Evolutionary conservation across 805 yeast species (phyloP).

Genomic region (Metschnikowia matae): DNA sequence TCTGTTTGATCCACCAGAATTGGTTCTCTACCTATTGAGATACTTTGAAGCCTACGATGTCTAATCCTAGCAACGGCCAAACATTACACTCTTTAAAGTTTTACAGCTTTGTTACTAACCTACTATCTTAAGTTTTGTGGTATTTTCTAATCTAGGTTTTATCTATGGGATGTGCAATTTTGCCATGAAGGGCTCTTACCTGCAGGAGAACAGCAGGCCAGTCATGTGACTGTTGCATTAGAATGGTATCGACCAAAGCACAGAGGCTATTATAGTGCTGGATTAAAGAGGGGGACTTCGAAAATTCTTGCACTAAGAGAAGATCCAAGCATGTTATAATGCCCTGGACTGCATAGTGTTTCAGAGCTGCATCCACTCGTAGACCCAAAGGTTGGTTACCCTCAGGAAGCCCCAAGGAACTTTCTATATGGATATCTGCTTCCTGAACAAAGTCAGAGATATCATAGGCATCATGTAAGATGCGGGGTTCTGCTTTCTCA

Average conservation of each 20-base stretch:
- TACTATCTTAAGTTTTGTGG: too few species aligned
- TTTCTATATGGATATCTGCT: background rate
- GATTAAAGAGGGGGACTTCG: background rate
- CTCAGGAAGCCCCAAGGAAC: slow-evolving; percentile 8
- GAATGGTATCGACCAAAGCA: slow-evolving; percentile 11
- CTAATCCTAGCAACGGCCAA: too few species aligned
- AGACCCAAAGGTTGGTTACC: slow-evolving; percentile 6
- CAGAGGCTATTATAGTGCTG: slow-evolving; percentile 1
- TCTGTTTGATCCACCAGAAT: too few species aligned
- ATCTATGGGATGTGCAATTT: background rate
- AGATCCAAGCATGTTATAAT: slow-evolving; percentile 11
- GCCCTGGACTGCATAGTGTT: slow-evolving; percentile 14
- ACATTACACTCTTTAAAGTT: too few species aligned
- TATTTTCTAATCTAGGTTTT: too few species aligned
- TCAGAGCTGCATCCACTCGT: slow-evolving; percentile 12
- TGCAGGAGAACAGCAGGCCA: slow-evolving; percentile 11
- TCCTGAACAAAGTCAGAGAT: slow-evolving; percentile 9
- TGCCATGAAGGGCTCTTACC: slow-evolving; percentile 1
- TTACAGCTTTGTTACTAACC: too few species aligned
- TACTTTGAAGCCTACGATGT: too few species aligned
- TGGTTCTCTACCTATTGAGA: too few species aligned
- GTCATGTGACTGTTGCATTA: slow-evolving; percentile 10
- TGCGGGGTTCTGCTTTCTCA: background rate
- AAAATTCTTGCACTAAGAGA: slow-evolving; percentile 1
- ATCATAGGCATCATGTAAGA: slow-evolving; percentile 6